Evolutionary conservation across 2,329 filamentous ascomycete genomes (phyloP).

Genomic region (Diaporthe capsici): DNA sequence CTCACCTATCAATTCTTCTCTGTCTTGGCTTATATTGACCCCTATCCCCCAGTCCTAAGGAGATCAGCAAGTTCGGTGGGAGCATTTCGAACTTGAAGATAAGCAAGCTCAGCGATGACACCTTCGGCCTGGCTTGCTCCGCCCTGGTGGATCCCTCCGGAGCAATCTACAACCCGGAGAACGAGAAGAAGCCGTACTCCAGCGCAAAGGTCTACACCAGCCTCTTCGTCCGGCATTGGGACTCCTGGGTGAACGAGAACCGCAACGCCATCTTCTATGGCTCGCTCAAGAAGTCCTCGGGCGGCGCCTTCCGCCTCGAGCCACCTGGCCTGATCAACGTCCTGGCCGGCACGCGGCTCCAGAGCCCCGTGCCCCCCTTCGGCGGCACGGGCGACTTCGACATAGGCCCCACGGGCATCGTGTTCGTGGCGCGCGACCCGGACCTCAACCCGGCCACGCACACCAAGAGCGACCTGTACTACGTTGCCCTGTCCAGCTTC

Average conservation of each 20-base stretch:
- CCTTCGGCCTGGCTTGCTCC: slow-evolving; percentile 70
- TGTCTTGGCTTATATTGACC: not conserved
- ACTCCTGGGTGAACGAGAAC: slow-evolving; percentile 79
- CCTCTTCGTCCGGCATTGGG: slow-evolving; percentile 88
- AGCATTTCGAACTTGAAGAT: slow-evolving; percentile 72
- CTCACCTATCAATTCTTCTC: not conserved
- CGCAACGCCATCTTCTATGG: slow-evolving; percentile 82
- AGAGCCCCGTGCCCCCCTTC: slow-evolving; percentile 81
- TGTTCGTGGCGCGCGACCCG: slow-evolving; percentile 83
- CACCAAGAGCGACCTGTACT: slow-evolving; percentile 88
- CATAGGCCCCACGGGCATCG: slow-evolving; percentile 74
- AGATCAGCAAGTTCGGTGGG: slow-evolving; percentile 65
- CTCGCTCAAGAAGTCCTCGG: slow-evolving; percentile 64
- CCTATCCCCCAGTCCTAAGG: slow-evolving; percentile 54
- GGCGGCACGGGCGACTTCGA: slow-evolving; percentile 88
- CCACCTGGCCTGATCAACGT: slow-evolving; percentile 71
- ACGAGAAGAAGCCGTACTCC: slow-evolving; percentile 71
- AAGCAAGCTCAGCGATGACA: slow-evolving; percentile 63
- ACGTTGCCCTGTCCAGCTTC: slow-evolving; percentile 75
- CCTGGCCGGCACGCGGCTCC: slow-evolving; percentile 70
- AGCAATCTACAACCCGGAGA: slow-evolving; percentile 75
- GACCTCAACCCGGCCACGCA: slow-evolving; percentile 78
- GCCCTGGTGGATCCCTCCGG: slow-evolving; percentile 79
- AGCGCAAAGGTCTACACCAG: slow-evolving; percentile 80
- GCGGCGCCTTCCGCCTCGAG: slow-evolving; percentile 57